Conservation (phyloP, 768 basidiomycete species). For the Pisolithus orientalis region DNA sequence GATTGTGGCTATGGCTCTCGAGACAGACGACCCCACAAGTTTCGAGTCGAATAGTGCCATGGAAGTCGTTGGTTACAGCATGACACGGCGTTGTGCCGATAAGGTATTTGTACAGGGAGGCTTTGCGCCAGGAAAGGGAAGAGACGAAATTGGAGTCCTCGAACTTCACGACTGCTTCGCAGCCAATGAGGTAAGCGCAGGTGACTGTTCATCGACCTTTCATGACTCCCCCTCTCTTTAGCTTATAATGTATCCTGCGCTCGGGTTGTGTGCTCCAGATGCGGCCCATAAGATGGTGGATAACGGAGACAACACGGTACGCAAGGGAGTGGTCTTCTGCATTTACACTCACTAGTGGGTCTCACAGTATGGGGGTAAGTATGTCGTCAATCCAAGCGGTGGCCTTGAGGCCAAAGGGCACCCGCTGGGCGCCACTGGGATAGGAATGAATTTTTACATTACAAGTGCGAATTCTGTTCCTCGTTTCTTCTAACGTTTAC, state of each 20-base stretch:
- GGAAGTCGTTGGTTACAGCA: slow-evolving; percentile 75
- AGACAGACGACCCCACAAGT: slow-evolving; percentile 59
- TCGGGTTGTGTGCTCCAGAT: slow-evolving; percentile 61
- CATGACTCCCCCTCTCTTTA: slow-evolving; percentile 19
- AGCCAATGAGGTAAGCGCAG: slow-evolving; percentile 57
- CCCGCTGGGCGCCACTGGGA: slow-evolving; percentile 75
- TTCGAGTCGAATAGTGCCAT: slow-evolving; percentile 68
- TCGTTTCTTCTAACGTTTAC: neutral
- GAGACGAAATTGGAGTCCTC: slow-evolving; percentile 75
- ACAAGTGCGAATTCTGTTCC: slow-evolving; percentile 43
- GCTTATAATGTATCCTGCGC: slow-evolving; percentile 78
- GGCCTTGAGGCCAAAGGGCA: slow-evolving; percentile 89
- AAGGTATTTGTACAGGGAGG: slow-evolving; percentile 68
- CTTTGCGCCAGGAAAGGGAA: slow-evolving; percentile 51
- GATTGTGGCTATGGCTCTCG: slow-evolving; percentile 58
- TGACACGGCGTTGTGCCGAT: slow-evolving; percentile 66
- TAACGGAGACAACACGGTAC: slow-evolving; percentile 70
- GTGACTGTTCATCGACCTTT: neutral
- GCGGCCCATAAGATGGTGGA: slow-evolving; percentile 74
- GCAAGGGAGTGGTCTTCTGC: slow-evolving; percentile 10
- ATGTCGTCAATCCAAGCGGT: slow-evolving; percentile 78
- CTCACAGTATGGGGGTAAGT: slow-evolving; percentile 73
- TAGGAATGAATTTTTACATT: slow-evolving; percentile 86
- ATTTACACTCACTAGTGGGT: neutral
- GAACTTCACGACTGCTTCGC: slow-evolving; percentile 88